These are phyloP conservation scores for Fusarium sp. DNA, from an alignment of 2,329 filamentous ascomycete species.

Conservation along the genomic window DNA sequence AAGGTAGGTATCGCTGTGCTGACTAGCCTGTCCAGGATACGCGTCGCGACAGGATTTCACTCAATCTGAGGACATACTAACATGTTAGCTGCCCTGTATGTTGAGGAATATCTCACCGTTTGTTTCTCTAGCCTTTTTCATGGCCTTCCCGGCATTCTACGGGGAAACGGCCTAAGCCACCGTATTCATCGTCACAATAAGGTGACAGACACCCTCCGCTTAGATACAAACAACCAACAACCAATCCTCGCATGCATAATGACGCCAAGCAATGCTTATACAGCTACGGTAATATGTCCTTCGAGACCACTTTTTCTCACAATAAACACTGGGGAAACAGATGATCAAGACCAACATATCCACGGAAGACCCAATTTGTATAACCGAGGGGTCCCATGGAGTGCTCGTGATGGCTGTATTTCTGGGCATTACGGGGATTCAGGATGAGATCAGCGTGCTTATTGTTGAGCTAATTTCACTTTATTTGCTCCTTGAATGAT, in stretches of 20 bases:
- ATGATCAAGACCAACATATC: conserved; percentile 1
- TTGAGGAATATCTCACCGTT: neutral
- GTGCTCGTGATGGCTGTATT: neutral
- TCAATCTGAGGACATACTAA: neutral
- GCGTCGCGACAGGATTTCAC: neutral
- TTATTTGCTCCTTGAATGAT: neutral
- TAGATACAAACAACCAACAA: neutral
- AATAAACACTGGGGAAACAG: conserved; percentile 4
- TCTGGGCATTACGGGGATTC: conserved; percentile 3
- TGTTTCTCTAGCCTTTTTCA: neutral
- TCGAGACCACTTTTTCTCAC: neutral
- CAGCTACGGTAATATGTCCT: neutral
- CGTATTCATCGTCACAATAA: neutral
- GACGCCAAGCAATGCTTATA: conserved; percentile 3
- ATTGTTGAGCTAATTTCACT: conserved; percentile 9
- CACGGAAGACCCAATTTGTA: conserved; percentile 12
- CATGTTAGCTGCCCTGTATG: neutral
- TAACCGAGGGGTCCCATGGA: conserved; percentile 1
- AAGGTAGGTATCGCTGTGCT: no score
- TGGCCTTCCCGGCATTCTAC: no score
- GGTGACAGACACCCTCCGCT: neutral
- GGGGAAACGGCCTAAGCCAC: no score
- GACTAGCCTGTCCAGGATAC: neutral
- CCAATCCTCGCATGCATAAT: neutral
- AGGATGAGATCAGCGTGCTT: conserved; percentile 10